phyloP scores from a whole-genome alignment of 2,329 filamentous ascomycete genomes.

The Epichloe hybrida region DNA sequence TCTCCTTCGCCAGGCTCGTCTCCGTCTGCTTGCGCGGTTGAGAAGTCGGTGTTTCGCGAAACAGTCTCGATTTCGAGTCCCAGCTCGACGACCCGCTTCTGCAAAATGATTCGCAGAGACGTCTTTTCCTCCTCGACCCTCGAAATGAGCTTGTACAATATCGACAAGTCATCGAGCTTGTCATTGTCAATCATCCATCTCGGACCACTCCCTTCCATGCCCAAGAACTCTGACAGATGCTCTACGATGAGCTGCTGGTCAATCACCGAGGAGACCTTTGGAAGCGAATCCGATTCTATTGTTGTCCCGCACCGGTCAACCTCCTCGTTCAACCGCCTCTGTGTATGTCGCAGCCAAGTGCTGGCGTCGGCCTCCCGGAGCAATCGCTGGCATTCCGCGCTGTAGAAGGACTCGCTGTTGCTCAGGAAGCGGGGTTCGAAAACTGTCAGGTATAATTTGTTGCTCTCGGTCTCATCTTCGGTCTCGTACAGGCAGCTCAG shows the following conservation, averaged over 20 bases:
- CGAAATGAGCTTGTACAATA: constrained; percentile 66
- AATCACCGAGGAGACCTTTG: constrained; percentile 62
- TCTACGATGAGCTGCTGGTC: constrained; percentile 67
- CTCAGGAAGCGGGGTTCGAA: constrained; percentile 72
- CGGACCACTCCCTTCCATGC: constrained; percentile 73
- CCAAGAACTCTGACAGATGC: constrained; percentile 69
- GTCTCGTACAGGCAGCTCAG: constrained; percentile 78
- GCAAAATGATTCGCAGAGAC: constrained; percentile 56
- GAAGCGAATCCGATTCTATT: constrained; percentile 56
- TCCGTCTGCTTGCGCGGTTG: constrained; percentile 26
- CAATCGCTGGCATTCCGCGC: constrained; percentile 57
- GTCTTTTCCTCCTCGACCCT: constrained; percentile 64
- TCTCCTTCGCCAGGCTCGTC: constrained; percentile 33
- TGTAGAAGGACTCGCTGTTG: constrained; percentile 62
- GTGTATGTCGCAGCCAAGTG: constrained; percentile 66
- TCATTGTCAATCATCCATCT: constrained; percentile 88
- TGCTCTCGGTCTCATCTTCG: constrained; percentile 59
- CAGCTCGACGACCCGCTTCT: constrained; percentile 63
- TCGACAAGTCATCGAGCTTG: constrained; percentile 60
- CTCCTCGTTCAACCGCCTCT: constrained; percentile 66
- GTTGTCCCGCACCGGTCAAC: constrained; percentile 71
- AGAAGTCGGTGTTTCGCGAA: constrained; percentile 42
- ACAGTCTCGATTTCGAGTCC: constrained; percentile 70
- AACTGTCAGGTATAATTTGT: constrained; percentile 68
- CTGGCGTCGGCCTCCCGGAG: constrained; percentile 68